Evolutionary conservation across 2,329 filamentous ascomycete species (phyloP).

Genomic region (Bimuria novae-zelandiae): DNA sequence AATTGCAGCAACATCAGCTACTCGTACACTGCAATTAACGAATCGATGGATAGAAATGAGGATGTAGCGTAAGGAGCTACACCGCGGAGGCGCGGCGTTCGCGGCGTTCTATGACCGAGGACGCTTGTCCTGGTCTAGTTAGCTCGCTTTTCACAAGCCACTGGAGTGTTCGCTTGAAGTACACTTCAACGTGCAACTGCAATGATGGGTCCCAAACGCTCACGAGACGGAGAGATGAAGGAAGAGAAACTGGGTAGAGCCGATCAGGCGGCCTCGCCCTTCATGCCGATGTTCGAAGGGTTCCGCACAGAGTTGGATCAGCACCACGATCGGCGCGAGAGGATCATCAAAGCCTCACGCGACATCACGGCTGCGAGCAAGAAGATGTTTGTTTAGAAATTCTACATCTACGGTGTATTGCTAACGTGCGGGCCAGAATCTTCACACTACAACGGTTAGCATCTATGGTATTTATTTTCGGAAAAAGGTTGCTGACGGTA

Average conservation of each 20-base stretch:
- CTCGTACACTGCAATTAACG: too few species aligned
- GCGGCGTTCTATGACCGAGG: neutral
- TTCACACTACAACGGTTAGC: conserved; percentile 78
- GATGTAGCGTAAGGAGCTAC: neutral
- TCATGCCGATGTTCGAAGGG: conserved; percentile 75
- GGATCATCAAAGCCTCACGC: conserved; percentile 85
- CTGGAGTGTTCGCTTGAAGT: conserved; percentile 28
- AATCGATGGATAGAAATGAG: neutral
- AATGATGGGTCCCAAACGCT: conserved; percentile 40
- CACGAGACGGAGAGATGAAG: conserved; percentile 43
- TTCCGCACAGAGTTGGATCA: conserved; percentile 90
- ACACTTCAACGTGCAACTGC: conserved; percentile 12
- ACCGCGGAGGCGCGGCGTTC: too few species aligned
- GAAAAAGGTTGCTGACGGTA: conserved; percentile 13
- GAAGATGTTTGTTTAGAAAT: conserved; percentile 92
- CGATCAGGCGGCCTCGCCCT: conserved; percentile 47
- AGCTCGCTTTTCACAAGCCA: conserved; percentile 25
- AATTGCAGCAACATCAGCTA: neutral
- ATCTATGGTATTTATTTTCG: neutral
- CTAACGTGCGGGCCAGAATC: conserved; percentile 60
- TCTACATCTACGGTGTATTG: too few species aligned
- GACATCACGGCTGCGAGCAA: conserved; percentile 95
- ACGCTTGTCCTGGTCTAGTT: conserved; percentile 20
- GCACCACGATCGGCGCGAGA: conserved; percentile 90
- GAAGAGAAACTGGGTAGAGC: conserved; percentile 29